Evolutionary conservation across 345 rosid genomes (phyloP), one percentile per base, ranked within the genome.

Genomic region (Gossypium australe): DNA sequence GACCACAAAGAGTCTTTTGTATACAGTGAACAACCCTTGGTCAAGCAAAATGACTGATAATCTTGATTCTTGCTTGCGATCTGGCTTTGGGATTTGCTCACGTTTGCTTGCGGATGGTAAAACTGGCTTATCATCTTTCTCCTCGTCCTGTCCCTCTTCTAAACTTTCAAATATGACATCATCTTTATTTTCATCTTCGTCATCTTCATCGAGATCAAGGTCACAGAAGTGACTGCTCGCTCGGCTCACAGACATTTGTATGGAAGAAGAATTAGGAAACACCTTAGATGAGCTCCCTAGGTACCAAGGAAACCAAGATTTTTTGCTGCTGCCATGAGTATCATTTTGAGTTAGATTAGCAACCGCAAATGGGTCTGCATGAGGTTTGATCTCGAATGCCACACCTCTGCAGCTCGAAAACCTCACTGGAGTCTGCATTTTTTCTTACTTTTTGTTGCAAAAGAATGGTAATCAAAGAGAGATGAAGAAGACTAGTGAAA

Each of bases 171-270:
- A 64, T 20, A 48, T 24, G 18, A 24, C 8, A 27, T 65, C 73
- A 47, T 70, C 79, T 5, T 55, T 75, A 3, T 81, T 84, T 16
- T 75, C 79, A 3, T 51, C 78, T 4, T 79, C 85, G 2, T 73
- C 79, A 4, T 70, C 80, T 1, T 55, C 80, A 0, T 84, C 84
- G 6, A 64, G 70, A 7, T 92, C 92, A 11, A 88, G 82, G 27
- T 93, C 94, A 53, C 94, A 88, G 81, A 87, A 91, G 81, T 89
- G 98, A 84, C 94, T 86, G 63, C 94, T 91, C 4, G 86, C 11
- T 72, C 79, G 80, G 75, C 97, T 90, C 27, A 48, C 20, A 5
- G 94, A 84, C 61, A 79, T 82, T 68, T 72, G 71, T 4, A 87
- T 25, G 12, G 85, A 27, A 62, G 86, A 27, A 62, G 89, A 86